Percentiles rank a stretch among this genome's conserved stretches.
These are phyloP conservation scores for Diaporthe caulivora DNA, from an alignment of 2,329 filamentous ascomycete genomes.

Conservation along the genomic window DNA sequence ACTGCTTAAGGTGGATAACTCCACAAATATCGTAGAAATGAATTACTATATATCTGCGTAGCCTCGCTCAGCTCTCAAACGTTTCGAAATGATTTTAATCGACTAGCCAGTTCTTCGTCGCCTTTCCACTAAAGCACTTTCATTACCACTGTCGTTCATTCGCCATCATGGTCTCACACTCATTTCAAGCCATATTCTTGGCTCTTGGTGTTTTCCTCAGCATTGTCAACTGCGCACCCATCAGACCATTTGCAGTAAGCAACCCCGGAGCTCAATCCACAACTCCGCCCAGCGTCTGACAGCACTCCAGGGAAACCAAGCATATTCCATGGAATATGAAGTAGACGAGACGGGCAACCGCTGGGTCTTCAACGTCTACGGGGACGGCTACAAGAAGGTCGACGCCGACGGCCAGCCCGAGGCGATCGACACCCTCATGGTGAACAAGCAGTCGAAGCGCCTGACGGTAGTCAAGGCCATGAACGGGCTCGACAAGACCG, in stretches of 20 bases:
- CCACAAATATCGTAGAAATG: not conserved
- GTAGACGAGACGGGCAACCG: not conserved
- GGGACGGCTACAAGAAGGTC: not conserved
- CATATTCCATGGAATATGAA: not conserved
- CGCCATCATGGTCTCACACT: not conserved
- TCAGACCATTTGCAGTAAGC: not conserved
- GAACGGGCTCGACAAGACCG: constrained; percentile 15
- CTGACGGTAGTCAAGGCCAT: not conserved
- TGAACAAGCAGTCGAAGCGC: not conserved
- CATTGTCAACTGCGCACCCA: not conserved
- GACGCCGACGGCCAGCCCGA: not conserved
- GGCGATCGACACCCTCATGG: not conserved
- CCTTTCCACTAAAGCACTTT: no score
- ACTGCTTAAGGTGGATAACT: no score
- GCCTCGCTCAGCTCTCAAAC: no score
- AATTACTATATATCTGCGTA: not conserved
- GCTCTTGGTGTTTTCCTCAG: not conserved
- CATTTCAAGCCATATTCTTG: not conserved
- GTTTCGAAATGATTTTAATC: fast-evolving
- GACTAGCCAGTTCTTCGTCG: fast-evolving
- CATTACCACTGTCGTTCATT: not conserved
- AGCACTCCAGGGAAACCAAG: not conserved
- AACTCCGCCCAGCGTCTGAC: not conserved
- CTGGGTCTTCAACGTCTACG: constrained; percentile 6
- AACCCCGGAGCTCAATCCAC: no score